Evolutionary conservation across 108 stramenopile genomes (phyloP), one percentile per base, ranked within the genome.

Genomic region (Nitzschia sp.): DNA sequence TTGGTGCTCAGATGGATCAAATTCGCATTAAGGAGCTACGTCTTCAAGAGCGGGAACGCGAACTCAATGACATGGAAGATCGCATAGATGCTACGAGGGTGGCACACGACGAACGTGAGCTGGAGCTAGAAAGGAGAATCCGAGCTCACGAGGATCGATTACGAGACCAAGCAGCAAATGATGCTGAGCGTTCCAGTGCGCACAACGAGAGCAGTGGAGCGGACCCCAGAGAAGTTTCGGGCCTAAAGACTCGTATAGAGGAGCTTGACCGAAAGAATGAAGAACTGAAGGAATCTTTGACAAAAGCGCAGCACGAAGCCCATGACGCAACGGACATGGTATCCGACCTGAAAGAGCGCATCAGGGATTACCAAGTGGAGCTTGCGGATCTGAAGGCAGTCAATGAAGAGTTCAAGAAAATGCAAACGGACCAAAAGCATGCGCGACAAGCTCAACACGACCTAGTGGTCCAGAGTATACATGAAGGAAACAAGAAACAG

Each of bases 261-360:
- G 21, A 51, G 30, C 46, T 65, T 8, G 31, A 36, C 4, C 34
- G 70, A 38, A 33, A 77, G 32, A 77, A 68, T 3, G 30, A 59
- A 33, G 63, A 64, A 18, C 17, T 77, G n/a, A 27, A 47, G 36
- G 19, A 48, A 19, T 23, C 46, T 3, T 25, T 80, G 13, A 24
- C 30, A 34, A 47, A 75, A 0, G 67, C 68, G 19, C 28, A 62
- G 38, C 1, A 28, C n/a, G 58, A 71, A 46, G 35, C 55, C 26
- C 26, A 11, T 6, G 64, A 70, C 21, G 75, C 72, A 28, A 59
- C 66, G 11, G 69, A 65, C 25, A 65, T 36, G 8, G 19, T 77
- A 0, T 71, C 77, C 1, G 56, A 49, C 0, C 60, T 70, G 45
- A 72, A 66, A 24, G 46, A 63, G 8, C 47, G 67, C 49, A 24